Percentiles rank a stretch among this genome's conserved stretches.
Conservation (phyloP, 2,329 filamentous ascomycete genomes). For the Alternaria hordeiaustralica region DNA sequence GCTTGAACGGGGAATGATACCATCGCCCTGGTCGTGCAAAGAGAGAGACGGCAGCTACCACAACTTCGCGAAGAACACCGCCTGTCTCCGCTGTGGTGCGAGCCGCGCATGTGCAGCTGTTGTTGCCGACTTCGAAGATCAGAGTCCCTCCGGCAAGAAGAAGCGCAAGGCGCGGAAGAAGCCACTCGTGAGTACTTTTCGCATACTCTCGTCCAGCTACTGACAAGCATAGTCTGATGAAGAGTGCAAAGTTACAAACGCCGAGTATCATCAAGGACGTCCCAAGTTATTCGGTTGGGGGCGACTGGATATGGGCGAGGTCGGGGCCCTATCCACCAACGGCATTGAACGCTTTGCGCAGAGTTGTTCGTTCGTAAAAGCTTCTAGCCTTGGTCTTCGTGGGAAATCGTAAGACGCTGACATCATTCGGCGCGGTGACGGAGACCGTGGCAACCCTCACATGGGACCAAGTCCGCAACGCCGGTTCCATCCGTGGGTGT, state of each 20-base stretch:
- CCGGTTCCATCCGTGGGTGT: not conserved
- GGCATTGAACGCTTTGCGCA: not conserved
- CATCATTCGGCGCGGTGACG: not conserved
- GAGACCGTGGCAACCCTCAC: not conserved
- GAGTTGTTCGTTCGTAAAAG: not conserved
- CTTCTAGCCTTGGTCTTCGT: not conserved
- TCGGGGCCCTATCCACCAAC: not conserved
- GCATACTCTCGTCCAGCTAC: not conserved
- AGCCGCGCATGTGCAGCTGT: constrained; percentile 93
- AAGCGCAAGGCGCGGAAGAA: constrained; percentile 39
- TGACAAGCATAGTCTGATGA: constrained; percentile 37
- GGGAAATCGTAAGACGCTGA: not conserved
- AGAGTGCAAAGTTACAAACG: not conserved
- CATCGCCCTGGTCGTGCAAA: not conserved
- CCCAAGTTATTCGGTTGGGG: not conserved
- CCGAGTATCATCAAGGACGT: not conserved
- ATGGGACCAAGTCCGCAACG: not conserved
- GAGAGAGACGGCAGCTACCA: constrained; percentile 54
- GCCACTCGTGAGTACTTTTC: constrained; percentile 28
- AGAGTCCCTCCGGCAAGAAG: constrained; percentile 33
- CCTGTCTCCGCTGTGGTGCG: constrained; percentile 93
- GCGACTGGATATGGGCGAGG: constrained; percentile 1
- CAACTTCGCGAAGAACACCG: constrained; percentile 99
- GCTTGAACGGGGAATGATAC: constrained; percentile 5
- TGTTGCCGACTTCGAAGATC: constrained; percentile 71